phyloP scores from a whole-genome alignment of 1,284 basidiomycete species.

The Nidula niveotomentosa region DNA sequence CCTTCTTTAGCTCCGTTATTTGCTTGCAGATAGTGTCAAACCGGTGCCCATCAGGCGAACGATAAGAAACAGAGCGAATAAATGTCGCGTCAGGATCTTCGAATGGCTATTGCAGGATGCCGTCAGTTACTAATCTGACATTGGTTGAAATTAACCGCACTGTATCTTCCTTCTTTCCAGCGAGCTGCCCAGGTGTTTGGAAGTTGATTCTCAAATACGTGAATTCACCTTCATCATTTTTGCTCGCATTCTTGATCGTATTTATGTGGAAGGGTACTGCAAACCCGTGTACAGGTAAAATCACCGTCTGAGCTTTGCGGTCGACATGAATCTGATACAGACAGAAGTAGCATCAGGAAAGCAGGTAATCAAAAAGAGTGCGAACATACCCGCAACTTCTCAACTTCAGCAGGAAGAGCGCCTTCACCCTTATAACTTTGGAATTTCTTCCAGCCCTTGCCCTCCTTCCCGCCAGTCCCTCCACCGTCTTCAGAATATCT shows the following conservation, averaged over 20 bases:
- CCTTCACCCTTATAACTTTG: constrained; percentile 97
- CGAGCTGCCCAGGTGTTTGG: constrained; percentile 96
- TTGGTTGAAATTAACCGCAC: constrained; percentile 34
- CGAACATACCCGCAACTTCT: constrained; percentile 67
- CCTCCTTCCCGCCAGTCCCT: constrained; percentile 74
- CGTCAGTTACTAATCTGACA: constrained; percentile 1
- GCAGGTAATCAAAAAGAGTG: not conserved
- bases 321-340: constrained; percentile 82
- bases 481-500: constrained; percentile 81
- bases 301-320: constrained; percentile 85
- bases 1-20: constrained; percentile 96
- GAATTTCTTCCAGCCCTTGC: constrained; percentile 93
- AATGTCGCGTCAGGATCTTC: constrained; percentile 98
- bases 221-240: constrained; percentile 95
- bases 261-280: constrained; percentile 99
- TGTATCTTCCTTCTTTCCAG: constrained; percentile 99
- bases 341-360: not conserved
- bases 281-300: constrained; percentile 93
- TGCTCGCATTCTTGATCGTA: constrained; percentile 97
- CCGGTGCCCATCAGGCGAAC: constrained; percentile 86
- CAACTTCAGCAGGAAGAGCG: constrained; percentile 80
- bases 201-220: constrained; percentile 98
- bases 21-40: constrained; percentile 90
- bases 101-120: constrained; percentile 66
- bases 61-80: constrained; percentile 93